These are phyloP conservation scores for Beta lomatogona DNA, from an alignment of 179 eudicot genomes.

Conservation along the genomic window DNA sequence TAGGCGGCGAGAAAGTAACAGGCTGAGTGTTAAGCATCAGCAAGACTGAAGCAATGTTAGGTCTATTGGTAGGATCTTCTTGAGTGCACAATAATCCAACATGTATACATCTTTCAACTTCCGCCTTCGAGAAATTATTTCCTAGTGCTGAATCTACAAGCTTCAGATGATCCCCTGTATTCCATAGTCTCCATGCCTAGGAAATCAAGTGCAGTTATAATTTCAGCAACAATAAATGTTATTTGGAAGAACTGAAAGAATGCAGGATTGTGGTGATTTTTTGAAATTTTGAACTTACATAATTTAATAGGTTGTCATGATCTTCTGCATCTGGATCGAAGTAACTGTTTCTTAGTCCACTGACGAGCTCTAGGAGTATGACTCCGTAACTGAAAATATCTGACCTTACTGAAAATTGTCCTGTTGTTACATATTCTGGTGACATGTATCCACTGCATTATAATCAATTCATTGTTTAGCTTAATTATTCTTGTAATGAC, in stretches of 20 bases:
- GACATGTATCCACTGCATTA: slow-evolving; percentile 39
- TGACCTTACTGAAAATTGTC: slow-evolving; percentile 34
- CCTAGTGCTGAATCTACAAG: slow-evolving; percentile 35
- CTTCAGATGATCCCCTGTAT: slow-evolving; percentile 21
- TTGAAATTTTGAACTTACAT: too few relatives aligned
- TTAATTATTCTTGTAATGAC: too few relatives aligned
- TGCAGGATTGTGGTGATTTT: too few relatives aligned
- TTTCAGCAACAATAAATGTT: too few relatives aligned
- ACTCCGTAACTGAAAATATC: slow-evolving; percentile 34
- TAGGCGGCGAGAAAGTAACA: not conserved
- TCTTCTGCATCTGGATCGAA: too few relatives aligned
- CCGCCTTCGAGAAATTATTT: slow-evolving; percentile 20
- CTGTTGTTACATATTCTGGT: slow-evolving; percentile 35
- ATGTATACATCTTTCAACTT: slow-evolving; percentile 47
- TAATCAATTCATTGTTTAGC: too few relatives aligned
- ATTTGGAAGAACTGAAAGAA: not conserved
- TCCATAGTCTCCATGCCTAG: slow-evolving; percentile 48
- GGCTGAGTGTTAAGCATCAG: slow-evolving; percentile 35
- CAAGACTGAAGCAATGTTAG: slow-evolving; percentile 39
- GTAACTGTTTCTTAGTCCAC: too few relatives aligned
- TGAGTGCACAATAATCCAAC: slow-evolving; percentile 47
- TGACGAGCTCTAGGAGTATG: too few relatives aligned
- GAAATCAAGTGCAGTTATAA: not conserved
- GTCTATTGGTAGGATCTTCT: slow-evolving; percentile 40
- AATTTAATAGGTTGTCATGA: too few relatives aligned